Evolutionary conservation across 1,284 basidiomycete species (phyloP), one percentile per base, ranked within the genome.

Genomic region (Phaffia rhodozyma): DNA sequence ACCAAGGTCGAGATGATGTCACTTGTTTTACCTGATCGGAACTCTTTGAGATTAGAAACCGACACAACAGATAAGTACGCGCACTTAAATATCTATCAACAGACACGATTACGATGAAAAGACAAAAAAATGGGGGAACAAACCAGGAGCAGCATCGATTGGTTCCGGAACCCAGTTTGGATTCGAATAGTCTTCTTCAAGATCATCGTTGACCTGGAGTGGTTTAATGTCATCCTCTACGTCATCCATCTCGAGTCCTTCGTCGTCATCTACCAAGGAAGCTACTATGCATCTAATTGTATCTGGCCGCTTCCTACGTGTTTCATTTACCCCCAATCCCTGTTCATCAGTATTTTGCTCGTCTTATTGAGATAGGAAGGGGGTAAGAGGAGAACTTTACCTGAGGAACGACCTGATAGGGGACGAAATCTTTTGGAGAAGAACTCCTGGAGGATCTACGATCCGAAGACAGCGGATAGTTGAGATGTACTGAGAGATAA

Each of bases 1-100:
- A 97, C 90, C 0, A 97, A 83, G 0, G 91, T 93, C 72, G 89
- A 92, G 70, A 97, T 86, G 66, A 96, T 84, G 72, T 97, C 92
- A 68, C 86, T 87, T 0, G 87, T 84, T 72, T 87, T 91, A 71
- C 86, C 90, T 0, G 87, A 84, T 38, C 90, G 82, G 77, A 93
- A 96, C 68, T 91, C 91, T 91, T 71, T 27, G 51, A 34, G 54
- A 50, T 34, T 59, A 66, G 50, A 38, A 58, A 63, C 21, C 30
- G 55, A 27, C 18, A 23, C 6, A 21, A 32, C 21, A 43, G 20
- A n/a, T 57, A 13, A 32, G 29, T 57, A 18, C 16, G 7, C 47
- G 34, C 18, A 21, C 23, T 16, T 3, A 3, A 43, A 20, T 0
- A 5, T 11, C 5, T 4, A 11, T 21, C 5, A 43, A 34, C 9